Percentiles rank a stretch among this genome's conserved stretches.
These are phyloP conservation scores for Alternaria sp. DNA, from an alignment of 2,329 filamentous ascomycete genomes.

Conservation along the genomic window DNA sequence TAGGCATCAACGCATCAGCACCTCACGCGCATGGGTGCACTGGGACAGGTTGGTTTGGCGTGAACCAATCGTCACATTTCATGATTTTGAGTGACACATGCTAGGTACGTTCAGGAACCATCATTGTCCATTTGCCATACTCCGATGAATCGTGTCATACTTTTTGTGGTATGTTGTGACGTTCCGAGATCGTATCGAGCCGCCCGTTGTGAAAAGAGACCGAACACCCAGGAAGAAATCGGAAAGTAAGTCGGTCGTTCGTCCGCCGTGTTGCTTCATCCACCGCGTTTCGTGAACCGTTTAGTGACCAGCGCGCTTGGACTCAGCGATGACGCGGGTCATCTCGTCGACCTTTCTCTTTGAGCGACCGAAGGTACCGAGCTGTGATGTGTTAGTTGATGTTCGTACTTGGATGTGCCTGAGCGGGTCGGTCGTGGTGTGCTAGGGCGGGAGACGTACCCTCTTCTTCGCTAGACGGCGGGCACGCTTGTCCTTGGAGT, in stretches of 20 bases:
- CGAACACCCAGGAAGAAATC: slow-evolving; percentile 45
- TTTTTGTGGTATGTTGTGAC: slow-evolving; percentile 36
- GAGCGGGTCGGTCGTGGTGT: slow-evolving; percentile 1
- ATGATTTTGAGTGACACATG: slow-evolving; percentile 45
- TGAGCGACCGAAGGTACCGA: slow-evolving; percentile 97
- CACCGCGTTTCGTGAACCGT: slow-evolving; percentile 38
- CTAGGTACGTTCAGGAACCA: slow-evolving; percentile 38
- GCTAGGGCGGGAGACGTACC: slow-evolving; percentile 62
- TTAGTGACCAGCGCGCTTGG: slow-evolving; percentile 78
- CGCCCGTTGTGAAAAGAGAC: slow-evolving; percentile 43
- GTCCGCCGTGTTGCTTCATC: slow-evolving; percentile 36
- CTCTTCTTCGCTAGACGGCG: slow-evolving; percentile 99
- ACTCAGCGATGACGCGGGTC: slow-evolving; percentile 96
- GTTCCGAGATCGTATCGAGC: slow-evolving; percentile 38
- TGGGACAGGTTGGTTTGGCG: slow-evolving; percentile 28
- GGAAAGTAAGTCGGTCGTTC: slow-evolving; percentile 33
- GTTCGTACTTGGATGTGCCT: slow-evolving; percentile 4
- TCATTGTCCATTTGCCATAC: slow-evolving; percentile 41
- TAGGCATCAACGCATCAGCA: background rate
- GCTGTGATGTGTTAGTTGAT: slow-evolving; percentile 59
- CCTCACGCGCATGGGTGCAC: slow-evolving; percentile 2
- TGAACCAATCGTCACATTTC: slow-evolving; percentile 48
- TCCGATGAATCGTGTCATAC: slow-evolving; percentile 41
- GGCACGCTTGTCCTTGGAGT: slow-evolving; percentile 99
- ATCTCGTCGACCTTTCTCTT: slow-evolving; percentile 99